Conservation (phyloP, 2,329 filamentous ascomycete genomes). For the Colletotrichum agaves region DNA sequence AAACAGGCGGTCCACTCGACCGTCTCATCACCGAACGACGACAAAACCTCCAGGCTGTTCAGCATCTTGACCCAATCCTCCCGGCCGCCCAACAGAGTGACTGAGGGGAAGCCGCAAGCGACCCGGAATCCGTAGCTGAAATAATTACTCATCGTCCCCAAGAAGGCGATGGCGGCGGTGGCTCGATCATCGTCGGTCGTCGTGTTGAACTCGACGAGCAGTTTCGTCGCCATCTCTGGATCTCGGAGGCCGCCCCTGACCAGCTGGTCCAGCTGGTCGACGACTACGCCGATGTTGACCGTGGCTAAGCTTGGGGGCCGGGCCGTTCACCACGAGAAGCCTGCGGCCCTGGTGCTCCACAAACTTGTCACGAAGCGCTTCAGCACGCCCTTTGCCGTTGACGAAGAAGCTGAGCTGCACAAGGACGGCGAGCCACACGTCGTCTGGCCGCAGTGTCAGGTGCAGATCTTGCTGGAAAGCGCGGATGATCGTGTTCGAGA, state of each 20-base stretch:
- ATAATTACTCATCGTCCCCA: background rate
- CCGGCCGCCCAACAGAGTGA: background rate
- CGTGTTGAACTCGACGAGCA: background rate
- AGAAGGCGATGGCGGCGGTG: background rate
- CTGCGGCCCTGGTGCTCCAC: background rate
- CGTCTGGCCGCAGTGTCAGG: background rate
- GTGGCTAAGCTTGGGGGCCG: background rate
- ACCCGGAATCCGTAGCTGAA: background rate
- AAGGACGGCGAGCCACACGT: background rate
- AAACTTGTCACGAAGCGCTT: background rate
- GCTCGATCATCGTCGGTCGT: background rate
- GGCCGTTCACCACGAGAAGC: background rate
- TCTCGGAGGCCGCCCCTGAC: background rate
- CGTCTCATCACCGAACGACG: background rate
- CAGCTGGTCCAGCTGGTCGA: background rate
- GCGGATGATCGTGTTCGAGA: background rate
- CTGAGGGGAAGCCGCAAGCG: background rate
- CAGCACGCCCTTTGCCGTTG: background rate
- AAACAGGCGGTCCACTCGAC: background rate
- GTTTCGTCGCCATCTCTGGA: background rate
- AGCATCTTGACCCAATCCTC: background rate
- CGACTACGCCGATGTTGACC: background rate
- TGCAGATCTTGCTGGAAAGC: slow-evolving; percentile 2
- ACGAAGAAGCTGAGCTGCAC: slow-evolving; percentile 6
- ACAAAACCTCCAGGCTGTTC: background rate